Base-by-base conservation (phyloP, 495 filamentous ascomycete genomes). In the Halenospora varia region DNA sequence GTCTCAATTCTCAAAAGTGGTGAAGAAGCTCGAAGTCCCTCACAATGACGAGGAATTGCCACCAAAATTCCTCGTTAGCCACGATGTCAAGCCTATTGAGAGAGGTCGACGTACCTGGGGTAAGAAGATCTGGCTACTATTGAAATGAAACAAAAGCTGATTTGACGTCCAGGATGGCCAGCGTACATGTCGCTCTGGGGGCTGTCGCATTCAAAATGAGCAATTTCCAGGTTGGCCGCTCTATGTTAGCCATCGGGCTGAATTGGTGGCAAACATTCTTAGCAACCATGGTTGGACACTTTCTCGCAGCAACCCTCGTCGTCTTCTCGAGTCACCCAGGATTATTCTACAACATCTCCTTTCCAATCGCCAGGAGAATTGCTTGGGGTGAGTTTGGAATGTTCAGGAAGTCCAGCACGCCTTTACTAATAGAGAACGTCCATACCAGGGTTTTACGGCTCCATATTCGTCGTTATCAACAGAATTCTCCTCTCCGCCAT, bases 241-340 rank as follows among this genome's bases (percentile, higher is more conserved):
- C 53, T 6, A 17, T 56, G 11, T n/a, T 56, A 8, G 53, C 23
- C 9, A 40, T 48, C 19, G 42, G 55, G 3, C 22, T 56, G n/a
- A 39, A 18, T 15, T 25, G 42, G 4, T 54, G 22, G 51, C 51
- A 54, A 17, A 35, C 15, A 8, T 22, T 45, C 20, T 9, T 55
- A 9, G 11, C 41, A 19, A 35, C 25, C 41, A 8, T 55, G 13
- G 82, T 83, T 18, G 53, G n/a, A 13, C 19, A 17, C 15, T n/a
- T 51, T 3, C 10, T 41, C 26, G 45, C 41, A 10, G 2, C 26
- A 2, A 48, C 19, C 11, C 26, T 59, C 17, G 56, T 20, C 17
- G 45, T 59, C 18, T 10, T 45, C 8, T 49, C 46, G 17, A 35
- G 48, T 6, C 45, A 22, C 4, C 6, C 47, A 2, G 57, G 57